Evolutionary conservation across 176 grass and related monocot genomes (phyloP).

Genomic region (Carex pumila): DNA sequence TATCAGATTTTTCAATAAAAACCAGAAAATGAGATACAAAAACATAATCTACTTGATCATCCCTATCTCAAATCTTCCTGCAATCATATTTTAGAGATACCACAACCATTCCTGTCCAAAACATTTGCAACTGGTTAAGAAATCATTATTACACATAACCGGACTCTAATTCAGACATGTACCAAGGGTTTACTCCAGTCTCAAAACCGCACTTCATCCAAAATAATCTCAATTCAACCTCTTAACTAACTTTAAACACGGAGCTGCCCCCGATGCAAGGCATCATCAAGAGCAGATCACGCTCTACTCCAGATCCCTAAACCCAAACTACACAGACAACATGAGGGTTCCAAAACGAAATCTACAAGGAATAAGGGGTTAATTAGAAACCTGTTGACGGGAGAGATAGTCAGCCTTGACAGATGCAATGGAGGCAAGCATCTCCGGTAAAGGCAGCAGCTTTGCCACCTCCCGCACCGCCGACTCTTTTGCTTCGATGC

Average conservation of each 20-base stretch:
- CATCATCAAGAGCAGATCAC: background rate
- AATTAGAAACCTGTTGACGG: slow-evolving; percentile 60
- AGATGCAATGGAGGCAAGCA: slow-evolving; percentile 78
- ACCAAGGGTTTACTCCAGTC: background rate
- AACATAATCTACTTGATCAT: background rate
- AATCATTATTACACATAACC: background rate
- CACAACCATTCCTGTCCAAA: background rate
- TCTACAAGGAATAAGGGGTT: background rate
- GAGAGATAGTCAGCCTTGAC: slow-evolving; percentile 93
- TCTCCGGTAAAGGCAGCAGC: slow-evolving; percentile 80
- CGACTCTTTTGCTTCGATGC: slow-evolving; percentile 90
- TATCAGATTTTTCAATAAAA: background rate
- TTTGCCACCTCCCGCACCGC: slow-evolving; percentile 98
- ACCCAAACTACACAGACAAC: background rate
- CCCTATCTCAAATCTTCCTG: background rate
- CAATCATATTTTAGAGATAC: background rate
- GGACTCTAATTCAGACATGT: background rate
- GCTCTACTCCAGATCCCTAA: background rate
- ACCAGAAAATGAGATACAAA: background rate
- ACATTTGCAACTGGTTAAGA: background rate
- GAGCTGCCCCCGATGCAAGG: background rate
- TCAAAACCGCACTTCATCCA: background rate
- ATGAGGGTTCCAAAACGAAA: background rate
- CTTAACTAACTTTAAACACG: background rate
- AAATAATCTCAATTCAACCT: background rate